A percentile compares a stretch with the other conserved stretches of the same genome.
These are phyloP conservation scores for Tilletia horrida DNA, from an alignment of 1,284 basidiomycete species.

Conservation along the genomic window DNA sequence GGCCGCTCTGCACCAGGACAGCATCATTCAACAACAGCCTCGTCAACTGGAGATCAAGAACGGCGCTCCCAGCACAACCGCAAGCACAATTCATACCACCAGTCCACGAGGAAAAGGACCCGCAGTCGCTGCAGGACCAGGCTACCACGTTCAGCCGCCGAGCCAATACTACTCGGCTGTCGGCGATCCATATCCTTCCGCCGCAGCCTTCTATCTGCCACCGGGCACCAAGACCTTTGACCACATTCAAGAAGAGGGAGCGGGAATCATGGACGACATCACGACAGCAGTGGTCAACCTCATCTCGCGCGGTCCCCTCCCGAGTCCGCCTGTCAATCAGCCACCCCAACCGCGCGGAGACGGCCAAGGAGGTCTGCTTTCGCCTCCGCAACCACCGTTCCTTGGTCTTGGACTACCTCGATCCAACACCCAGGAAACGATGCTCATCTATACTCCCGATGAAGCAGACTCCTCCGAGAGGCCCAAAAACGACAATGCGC, in stretches of 20 bases:
- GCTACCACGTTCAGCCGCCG: not conserved
- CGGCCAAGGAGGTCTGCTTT: too few species aligned
- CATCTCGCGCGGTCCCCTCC: not conserved
- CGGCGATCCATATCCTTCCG: not conserved
- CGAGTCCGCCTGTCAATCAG: too few species aligned
- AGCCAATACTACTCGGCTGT: slow-evolving; percentile 5
- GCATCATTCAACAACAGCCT: slow-evolving; percentile 56
- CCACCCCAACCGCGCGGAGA: too few species aligned
- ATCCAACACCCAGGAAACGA: slow-evolving; percentile 5
- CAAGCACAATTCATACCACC: slow-evolving; percentile 2
- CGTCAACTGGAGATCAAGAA: slow-evolving; percentile 46
- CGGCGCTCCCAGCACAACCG: slow-evolving; percentile 29
- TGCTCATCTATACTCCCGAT: slow-evolving; percentile 10
- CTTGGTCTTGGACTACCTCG: slow-evolving; percentile 3
- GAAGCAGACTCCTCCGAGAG: too few species aligned
- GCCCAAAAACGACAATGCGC: not conserved
- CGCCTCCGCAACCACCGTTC: not conserved
- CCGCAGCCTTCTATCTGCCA: too few species aligned
- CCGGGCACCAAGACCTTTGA: not conserved
- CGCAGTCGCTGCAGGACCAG: not conserved
- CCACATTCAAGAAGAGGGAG: slow-evolving; percentile 13
- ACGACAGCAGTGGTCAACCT: not conserved
- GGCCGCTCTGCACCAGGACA: slow-evolving; percentile 56
- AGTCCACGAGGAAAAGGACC: not conserved
- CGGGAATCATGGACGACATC: not conserved